These are phyloP conservation scores for Ananas comosus DNA, from an alignment of 176 grass and related monocot species.

Conservation along the genomic window DNA sequence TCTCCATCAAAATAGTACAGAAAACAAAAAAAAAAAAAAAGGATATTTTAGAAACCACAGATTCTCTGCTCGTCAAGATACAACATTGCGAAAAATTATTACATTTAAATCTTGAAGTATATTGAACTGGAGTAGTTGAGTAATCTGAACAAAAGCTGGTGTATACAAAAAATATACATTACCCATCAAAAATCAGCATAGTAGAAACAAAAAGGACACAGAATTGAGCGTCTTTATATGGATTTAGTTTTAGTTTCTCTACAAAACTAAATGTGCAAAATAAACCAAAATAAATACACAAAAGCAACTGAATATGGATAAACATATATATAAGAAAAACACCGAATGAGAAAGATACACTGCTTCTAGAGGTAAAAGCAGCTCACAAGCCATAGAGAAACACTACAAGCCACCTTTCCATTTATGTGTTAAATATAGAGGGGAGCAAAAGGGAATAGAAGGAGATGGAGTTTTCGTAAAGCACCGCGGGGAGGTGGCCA, in stretches of 20 bases:
- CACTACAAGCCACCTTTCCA: background rate
- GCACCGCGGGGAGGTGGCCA: background rate
- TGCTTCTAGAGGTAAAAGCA: background rate
- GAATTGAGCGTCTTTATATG: background rate
- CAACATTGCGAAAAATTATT: no score
- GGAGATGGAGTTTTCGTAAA: background rate
- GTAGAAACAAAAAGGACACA: background rate
- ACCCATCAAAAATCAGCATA: background rate
- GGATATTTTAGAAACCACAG: no score
- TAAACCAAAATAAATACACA: constrained; percentile 1
- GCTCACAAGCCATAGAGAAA: background rate
- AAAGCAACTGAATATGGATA: background rate
- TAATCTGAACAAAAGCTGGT: no score
- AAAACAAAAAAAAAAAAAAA: no score
- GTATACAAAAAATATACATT: no score
- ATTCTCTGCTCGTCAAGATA: no score
- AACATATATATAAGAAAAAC: background rate
- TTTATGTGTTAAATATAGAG: background rate
- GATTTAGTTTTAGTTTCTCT: background rate
- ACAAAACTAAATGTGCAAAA: background rate
- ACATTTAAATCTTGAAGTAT: no score
- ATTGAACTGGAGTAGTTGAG: no score
- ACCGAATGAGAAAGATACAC: no score
- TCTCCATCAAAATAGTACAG: no score
- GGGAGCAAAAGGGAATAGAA: background rate